Percentiles rank a stretch among this genome's conserved stretches.
Evolutionary conservation across 805 yeast genomes (phyloP).

Genomic region (Ogataea nakhonphanomensis): DNA sequence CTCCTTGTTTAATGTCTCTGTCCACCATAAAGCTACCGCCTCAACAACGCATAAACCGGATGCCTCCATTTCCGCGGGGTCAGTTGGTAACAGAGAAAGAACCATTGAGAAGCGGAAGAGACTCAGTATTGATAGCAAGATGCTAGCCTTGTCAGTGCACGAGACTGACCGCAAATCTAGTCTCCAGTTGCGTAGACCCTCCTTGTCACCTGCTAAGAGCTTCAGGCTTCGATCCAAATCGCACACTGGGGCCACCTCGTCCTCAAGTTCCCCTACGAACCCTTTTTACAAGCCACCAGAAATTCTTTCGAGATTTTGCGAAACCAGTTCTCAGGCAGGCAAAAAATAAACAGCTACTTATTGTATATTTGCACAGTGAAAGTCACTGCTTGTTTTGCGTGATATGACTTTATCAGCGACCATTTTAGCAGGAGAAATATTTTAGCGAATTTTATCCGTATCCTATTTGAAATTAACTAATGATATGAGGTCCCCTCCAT

Average conservation of each 20-base stretch:
- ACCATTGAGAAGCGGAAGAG: slow-evolving; percentile 6
- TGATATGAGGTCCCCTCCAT: slow-evolving; percentile 3
- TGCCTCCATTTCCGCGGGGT: not conserved
- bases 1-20: too few relatives aligned
- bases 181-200: slow-evolving; percentile 3
- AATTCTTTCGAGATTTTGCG: slow-evolving; percentile 22
- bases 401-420: not conserved
- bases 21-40: too few relatives aligned
- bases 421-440: not conserved
- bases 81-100: slow-evolving; percentile 1
- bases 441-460: not conserved
- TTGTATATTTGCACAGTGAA: too few relatives aligned
- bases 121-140: slow-evolving; percentile 1
- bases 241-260: slow-evolving; percentile 5
- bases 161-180: not conserved
- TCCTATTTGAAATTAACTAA: not conserved
- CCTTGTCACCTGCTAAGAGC: slow-evolving; percentile 10
- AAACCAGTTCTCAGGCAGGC: slow-evolving; percentile 4
- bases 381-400: not conserved
- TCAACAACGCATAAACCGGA: not conserved
- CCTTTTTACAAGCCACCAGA: slow-evolving; percentile 30
- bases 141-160: not conserved
- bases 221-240: slow-evolving; percentile 18
- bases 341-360: not conserved
- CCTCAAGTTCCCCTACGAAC: slow-evolving; percentile 19